Evolutionary conservation across 2,329 filamentous ascomycete genomes (phyloP).

Genomic region (Didymella pinodella): DNA sequence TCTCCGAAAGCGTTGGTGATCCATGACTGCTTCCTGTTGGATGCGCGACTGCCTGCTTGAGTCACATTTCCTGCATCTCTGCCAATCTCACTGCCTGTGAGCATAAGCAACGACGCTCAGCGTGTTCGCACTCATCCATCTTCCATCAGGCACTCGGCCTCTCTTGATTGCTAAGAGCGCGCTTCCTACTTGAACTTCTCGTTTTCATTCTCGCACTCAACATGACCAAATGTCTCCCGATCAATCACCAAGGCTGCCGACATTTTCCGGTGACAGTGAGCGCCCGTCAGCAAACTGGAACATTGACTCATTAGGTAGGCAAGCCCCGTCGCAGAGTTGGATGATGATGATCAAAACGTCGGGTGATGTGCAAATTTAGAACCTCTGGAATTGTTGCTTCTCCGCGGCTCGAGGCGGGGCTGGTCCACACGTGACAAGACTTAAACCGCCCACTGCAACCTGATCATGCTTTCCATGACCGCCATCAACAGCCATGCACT

Average conservation of each 20-base stretch:
- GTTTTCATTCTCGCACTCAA: slow-evolving; percentile 5
- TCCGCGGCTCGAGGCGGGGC: slow-evolving; percentile 13
- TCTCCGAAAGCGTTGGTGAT: slow-evolving; percentile 9
- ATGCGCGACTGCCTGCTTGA: not conserved
- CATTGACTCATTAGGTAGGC: not conserved
- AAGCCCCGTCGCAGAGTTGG: not conserved
- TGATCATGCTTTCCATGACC: no score
- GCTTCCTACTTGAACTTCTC: not conserved
- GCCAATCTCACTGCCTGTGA: slow-evolving; percentile 2
- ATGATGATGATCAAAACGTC: slow-evolving; percentile 9
- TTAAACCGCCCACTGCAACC: no score
- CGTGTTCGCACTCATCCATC: not conserved
- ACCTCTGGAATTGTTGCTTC: not conserved
- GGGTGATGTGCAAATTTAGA: slow-evolving; percentile 17
- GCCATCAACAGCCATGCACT: no score
- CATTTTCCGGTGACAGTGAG: slow-evolving; percentile 9
- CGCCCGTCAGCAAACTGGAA: slow-evolving; percentile 5
- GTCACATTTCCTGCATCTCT: slow-evolving; percentile 2
- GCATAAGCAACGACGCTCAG: not conserved
- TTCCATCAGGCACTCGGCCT: not conserved
- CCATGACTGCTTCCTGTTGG: not conserved
- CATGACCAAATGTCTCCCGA: slow-evolving; percentile 19
- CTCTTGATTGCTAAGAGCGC: no score
- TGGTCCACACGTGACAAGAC: not conserved
- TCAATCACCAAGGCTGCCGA: slow-evolving; percentile 7